Base-by-base conservation (phyloP, 108 stramenopile genomes). In the Cyclotella sp. region DNA sequence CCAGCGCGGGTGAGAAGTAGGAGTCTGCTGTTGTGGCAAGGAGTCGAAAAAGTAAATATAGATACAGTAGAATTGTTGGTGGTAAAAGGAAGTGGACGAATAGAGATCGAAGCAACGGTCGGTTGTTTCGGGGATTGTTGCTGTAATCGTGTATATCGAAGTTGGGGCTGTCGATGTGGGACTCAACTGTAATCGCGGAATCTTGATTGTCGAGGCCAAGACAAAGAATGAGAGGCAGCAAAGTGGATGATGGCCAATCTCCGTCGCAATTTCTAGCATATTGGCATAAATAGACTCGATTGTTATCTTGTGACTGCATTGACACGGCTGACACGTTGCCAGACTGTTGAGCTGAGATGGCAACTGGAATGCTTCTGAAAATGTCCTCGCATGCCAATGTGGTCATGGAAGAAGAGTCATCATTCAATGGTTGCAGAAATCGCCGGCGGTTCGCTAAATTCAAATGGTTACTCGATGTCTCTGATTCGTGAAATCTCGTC, bases 1-100 rank as follows among this genome's bases (percentile, higher is more conserved):
- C 90, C 47, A 95, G 77, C 12, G 88, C 79, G 11, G 94, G 94
- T 26, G 81, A 83, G 63, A 95, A 93, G 85, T 89, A 95, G 21
- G 78, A 83, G 51, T 91, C 91, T 30, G 94, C 92, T 40, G 94
- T 95, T 54, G 81, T 73, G 15, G 89, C 92, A 45, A 94, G 76
- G n/a, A 92, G 52, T 18, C 69, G 76, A 55, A 90, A 86, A 0
- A 90, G 62, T 13, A 87, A 49, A 5, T 73, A 22, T 18, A 84
- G 75, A 58, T 80, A 80, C 18, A 72, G 34, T 15, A 80, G 45
- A 10, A 84, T 54, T 10, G 43, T 15, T 34, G 51, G 57, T 9
- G 79, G 75, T 10, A 80, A 68, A 22, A 80, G n/a, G 13, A 63
- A 15, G 41, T 30, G 15, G 19, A 80, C 26, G 60, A 80, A 49